phyloP scores from a whole-genome alignment of 2,329 filamentous ascomycete species.

The Colletotrichum shisoi region DNA sequence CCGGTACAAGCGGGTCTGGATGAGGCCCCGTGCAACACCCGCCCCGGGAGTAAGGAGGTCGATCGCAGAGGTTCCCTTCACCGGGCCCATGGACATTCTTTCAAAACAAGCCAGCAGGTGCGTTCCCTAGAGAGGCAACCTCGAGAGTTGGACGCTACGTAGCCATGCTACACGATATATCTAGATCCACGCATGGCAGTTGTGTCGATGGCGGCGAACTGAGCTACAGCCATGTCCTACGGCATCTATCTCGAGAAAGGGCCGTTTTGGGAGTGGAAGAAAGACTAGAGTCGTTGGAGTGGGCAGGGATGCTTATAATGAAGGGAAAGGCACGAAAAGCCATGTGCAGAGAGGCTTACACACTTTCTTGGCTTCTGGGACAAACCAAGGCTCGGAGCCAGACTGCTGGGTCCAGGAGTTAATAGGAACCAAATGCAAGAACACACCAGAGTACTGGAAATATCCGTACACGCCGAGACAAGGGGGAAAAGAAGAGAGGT shows the following conservation, averaged over 20 bases:
- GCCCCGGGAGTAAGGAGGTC: background rate
- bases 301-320: background rate
- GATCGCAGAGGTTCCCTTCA: background rate
- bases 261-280: no score
- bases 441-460: no score
- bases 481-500: background rate
- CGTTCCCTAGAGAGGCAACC: background rate
- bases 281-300: background rate
- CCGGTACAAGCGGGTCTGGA: background rate
- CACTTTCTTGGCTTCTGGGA: conserved; percentile 29
- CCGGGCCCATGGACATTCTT: background rate
- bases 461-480: background rate
- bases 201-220: no score
- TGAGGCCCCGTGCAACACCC: background rate
- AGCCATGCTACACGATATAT: no score
- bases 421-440: background rate
- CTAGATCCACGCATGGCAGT: no score
- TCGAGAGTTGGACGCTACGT: no score
- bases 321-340: conserved; percentile 8
- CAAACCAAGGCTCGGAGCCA: conserved; percentile 11
- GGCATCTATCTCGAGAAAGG: no score
- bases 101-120: background rate
- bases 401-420: conserved; percentile 10
- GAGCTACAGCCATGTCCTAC: no score
- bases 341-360: conserved; percentile 27